phyloP scores from a whole-genome alignment of 352 stramenopile species.

The Globisporangium yorkense region DNA sequence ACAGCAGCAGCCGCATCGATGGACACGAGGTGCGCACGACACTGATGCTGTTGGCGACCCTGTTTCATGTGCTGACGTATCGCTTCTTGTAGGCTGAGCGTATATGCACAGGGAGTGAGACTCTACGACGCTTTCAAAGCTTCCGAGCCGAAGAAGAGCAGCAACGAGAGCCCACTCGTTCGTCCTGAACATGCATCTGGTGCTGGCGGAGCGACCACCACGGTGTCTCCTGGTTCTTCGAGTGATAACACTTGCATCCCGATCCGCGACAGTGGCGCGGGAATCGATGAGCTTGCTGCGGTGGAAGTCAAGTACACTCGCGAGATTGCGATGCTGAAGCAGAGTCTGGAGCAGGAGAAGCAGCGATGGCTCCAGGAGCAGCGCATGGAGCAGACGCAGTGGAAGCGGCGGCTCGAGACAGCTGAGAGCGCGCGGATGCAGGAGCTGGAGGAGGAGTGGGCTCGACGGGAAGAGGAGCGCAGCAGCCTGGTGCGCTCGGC shows the following conservation, averaged over 20 bases:
- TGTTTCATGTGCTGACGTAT: background rate
- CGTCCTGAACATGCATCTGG: background rate
- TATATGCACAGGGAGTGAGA: constrained; percentile 1
- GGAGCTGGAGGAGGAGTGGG: constrained; percentile 76
- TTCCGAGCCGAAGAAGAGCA: background rate
- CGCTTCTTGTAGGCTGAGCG: background rate
- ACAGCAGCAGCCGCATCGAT: constrained; percentile 2
- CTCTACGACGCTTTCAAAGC: constrained; percentile 1
- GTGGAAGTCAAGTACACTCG: background rate
- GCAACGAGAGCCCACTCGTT: background rate
- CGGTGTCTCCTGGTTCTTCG: background rate
- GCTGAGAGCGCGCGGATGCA: constrained; percentile 65
- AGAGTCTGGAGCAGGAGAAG: constrained; percentile 27
- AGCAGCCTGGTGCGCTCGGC: constrained; percentile 40
- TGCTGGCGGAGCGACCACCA: background rate
- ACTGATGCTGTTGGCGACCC: background rate
- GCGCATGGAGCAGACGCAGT: constrained; percentile 37
- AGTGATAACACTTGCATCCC: background rate
- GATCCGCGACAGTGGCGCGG: background rate
- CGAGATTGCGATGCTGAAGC: constrained; percentile 24
- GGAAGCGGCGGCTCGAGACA: constrained; percentile 45
- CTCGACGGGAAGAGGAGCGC: constrained; percentile 65
- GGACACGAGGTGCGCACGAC: constrained; percentile 9
- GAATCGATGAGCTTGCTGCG: background rate
- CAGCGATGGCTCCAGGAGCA: constrained; percentile 44